These are phyloP conservation scores for Leccinum olivaceopallidum DNA, from an alignment of 768 basidiomycete species.

Conservation along the genomic window DNA sequence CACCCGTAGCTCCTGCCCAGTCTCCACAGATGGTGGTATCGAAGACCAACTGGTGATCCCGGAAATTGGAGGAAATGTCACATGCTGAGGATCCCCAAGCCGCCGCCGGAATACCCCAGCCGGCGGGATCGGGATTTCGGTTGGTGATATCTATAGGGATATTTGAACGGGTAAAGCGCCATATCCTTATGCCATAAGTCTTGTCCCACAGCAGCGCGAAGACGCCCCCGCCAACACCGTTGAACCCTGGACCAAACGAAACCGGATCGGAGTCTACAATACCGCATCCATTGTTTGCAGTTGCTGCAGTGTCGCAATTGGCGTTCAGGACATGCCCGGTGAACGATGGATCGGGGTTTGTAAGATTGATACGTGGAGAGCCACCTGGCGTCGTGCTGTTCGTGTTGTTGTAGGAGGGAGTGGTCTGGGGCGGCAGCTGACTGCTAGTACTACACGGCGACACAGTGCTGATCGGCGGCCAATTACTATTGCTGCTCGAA, in stretches of 20 bases:
- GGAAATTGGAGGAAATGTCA: constrained; percentile 49
- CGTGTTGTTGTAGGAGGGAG: not conserved
- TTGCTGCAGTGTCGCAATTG: constrained; percentile 41
- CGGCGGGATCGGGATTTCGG: constrained; percentile 42
- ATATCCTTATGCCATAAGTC: constrained; percentile 48
- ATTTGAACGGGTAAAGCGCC: constrained; percentile 51
- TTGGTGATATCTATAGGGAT: constrained; percentile 52
- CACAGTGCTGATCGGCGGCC: not conserved
- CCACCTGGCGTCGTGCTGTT: not conserved
- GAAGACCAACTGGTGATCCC: constrained; percentile 47
- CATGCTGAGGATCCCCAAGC: constrained; percentile 51
- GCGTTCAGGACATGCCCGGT: constrained; percentile 23
- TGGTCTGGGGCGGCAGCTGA: not conserved
- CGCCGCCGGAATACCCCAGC: constrained; percentile 54
- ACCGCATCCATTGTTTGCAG: constrained; percentile 50
- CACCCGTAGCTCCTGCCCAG: constrained; percentile 22
- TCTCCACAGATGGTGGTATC: constrained; percentile 35
- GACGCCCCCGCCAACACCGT: constrained; percentile 48
- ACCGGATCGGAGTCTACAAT: constrained; percentile 39
- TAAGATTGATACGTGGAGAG: not conserved
- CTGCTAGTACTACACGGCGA: not conserved
- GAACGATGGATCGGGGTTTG: constrained; percentile 3
- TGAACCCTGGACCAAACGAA: constrained; percentile 42
- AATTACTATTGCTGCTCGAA: too few species aligned
- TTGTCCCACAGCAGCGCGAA: constrained; percentile 56